A percentile compares a stretch with the other conserved stretches of the same genome.
Conservation (phyloP, 306 rosid species). For the Sicyos baderoa region DNA sequence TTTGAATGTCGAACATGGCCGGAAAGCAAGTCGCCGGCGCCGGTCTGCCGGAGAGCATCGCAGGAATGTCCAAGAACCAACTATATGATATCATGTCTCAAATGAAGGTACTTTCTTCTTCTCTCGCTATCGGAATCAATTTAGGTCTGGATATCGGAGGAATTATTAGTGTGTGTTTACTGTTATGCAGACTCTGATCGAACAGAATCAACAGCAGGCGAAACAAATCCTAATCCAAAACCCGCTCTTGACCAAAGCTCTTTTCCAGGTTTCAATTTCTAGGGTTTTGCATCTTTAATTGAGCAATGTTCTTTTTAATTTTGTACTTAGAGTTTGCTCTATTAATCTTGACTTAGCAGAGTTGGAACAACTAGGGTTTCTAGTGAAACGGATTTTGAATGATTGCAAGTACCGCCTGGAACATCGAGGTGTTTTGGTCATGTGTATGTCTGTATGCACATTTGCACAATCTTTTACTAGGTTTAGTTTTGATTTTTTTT, state of each 20-base stretch:
- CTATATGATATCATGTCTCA: conserved; percentile 92
- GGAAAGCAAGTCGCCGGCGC: conserved; percentile 70
- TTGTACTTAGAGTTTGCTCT: neutral
- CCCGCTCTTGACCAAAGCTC: conserved; percentile 81
- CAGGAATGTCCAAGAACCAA: conserved; percentile 94
- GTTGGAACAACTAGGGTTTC: neutral
- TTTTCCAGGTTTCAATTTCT: conserved; percentile 62
- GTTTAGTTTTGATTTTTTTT: neutral
- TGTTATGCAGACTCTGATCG: conserved; percentile 51
- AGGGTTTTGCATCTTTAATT: conserved; percentile 6
- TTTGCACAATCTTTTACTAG: neutral
- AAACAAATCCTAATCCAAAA: conserved; percentile 89
- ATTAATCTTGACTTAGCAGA: neutral
- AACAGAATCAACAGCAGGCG: conserved; percentile 91
- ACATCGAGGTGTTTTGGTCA: neutral
- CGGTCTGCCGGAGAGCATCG: conserved; percentile 52
- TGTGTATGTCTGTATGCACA: neutral
- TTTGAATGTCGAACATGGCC: conserved; percentile 40
- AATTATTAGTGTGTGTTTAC: conserved; percentile 15
- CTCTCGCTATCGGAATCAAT: neutral
- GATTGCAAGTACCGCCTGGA: neutral
- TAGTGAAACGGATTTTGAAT: neutral
- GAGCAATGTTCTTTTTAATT: neutral
- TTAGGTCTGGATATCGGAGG: neutral
- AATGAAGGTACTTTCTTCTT: conserved; percentile 52